Conservation (phyloP, 805 yeast species). For the Saturnispora besseyi region DNA sequence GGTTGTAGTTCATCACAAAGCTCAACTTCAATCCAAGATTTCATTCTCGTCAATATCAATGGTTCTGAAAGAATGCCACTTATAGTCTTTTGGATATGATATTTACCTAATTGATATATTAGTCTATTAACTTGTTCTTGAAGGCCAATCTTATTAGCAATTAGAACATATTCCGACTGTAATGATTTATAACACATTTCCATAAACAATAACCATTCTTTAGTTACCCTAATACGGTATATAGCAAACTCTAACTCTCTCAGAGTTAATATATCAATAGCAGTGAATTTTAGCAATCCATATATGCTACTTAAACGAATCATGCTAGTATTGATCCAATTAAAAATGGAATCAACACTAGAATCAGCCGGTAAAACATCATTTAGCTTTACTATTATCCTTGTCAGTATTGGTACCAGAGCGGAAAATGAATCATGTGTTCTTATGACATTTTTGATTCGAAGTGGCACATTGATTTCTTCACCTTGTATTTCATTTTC, state of each 20-base stretch:
- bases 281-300: conserved; percentile 5
- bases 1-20: conserved; percentile 27
- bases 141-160: not conserved
- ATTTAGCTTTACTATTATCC: not conserved
- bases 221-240: conserved; percentile 5
- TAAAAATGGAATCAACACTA: conserved; percentile 1
- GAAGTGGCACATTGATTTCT: not conserved
- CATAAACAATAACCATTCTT: not conserved
- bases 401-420: conserved; percentile 11
- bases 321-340: conserved; percentile 7
- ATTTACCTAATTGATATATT: conserved; percentile 32
- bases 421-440: conserved; percentile 14
- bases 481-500: not conserved
- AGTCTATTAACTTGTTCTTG: conserved; percentile 20
- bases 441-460: conserved; percentile 12
- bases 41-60: conserved; percentile 29
- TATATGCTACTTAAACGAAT: conserved; percentile 6
- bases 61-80: conserved; percentile 3
- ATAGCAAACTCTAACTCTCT: conserved; percentile 11
- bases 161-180: not conserved
- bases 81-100: conserved; percentile 24
- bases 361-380: not conserved
- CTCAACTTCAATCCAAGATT: conserved; percentile 31
- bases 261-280: conserved; percentile 4
- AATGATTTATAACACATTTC: not conserved